Conservation (phyloP, 2,329 filamentous ascomycete species). For the Teratosphaeria gauchensis region DNA sequence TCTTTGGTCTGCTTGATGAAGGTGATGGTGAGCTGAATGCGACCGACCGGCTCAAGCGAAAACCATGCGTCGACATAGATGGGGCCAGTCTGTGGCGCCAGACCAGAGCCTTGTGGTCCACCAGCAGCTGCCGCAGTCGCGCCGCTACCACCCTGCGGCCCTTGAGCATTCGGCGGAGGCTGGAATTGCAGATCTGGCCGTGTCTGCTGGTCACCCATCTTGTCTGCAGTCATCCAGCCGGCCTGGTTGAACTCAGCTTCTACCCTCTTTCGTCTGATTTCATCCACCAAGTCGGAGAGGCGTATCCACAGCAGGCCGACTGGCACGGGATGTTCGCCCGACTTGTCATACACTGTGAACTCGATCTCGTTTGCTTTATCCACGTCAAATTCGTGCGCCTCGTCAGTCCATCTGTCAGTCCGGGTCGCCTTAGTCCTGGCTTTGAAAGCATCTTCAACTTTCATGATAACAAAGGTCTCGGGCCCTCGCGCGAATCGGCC, state of each 20-base stretch:
- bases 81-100: slow-evolving; percentile 43
- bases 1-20: slow-evolving; percentile 88
- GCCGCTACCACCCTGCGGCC: slow-evolving; percentile 24
- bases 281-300: slow-evolving; percentile 93
- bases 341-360: slow-evolving; percentile 93
- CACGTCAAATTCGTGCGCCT: slow-evolving; percentile 84
- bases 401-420: slow-evolving; percentile 83
- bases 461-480: slow-evolving; percentile 91
- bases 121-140: slow-evolving; percentile 31
- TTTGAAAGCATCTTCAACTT: slow-evolving; percentile 89
- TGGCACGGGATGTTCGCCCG: slow-evolving; percentile 75
- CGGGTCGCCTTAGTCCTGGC: slow-evolving; percentile 77
- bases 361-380: slow-evolving; percentile 99
- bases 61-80: slow-evolving; percentile 85
- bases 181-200: slow-evolving; percentile 47
- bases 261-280: slow-evolving; percentile 94
- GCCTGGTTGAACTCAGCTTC: slow-evolving; percentile 90
- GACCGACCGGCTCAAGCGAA: slow-evolving; percentile 84
- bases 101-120: slow-evolving; percentile 28
- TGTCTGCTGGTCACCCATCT: slow-evolving; percentile 61
- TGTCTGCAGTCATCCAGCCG: slow-evolving; percentile 95
- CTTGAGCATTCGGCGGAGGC: slow-evolving; percentile 33
- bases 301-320: slow-evolving; percentile 94
- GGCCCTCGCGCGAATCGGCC: slow-evolving; percentile 79
- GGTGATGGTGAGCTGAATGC: slow-evolving; percentile 82